Base-by-base conservation (phyloP, 2,329 filamentous ascomycete genomes). In the Bipolaris sorokiniana region DNA sequence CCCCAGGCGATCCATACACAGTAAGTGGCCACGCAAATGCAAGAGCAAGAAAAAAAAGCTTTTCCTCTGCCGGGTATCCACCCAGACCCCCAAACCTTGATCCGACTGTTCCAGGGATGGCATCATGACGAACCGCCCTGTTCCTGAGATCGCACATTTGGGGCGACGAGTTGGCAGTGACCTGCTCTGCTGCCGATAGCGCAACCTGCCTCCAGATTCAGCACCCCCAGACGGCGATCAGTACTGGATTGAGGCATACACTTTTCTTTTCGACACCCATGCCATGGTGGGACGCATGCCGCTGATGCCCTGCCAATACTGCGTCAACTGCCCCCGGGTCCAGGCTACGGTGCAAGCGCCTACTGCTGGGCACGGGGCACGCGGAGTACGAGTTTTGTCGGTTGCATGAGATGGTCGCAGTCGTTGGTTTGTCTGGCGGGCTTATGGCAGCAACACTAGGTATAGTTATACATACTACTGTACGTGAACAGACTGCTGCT, bases 141-240 rank as follows among this genome's bases (percentile, higher is more conserved):
- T 53, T 53, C 52, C 52, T 55, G 52, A 44, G 10, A 49, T 55
- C 33, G 52, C 41, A 33, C 23, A 18, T 28, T 31, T 22, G 47
- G 40, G 47, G 47, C 26, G 47, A 18, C 51, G 54, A 56, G 48
- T 42, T 56, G 54, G 48, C 40, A 55, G 33, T 40, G 16, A 36
- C 18, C 13, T 38, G 18, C 18, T 20, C 15, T 48, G 46, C 36
- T 44, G 46, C 52, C 46, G 52, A 55, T 55, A 51, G 48, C 48
- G 48, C 54, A 51, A 48, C 42, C 54, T 34, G 20, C 47, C 44
- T 57, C 62, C 61, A 41, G 47, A 61, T 64, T 20, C 53, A 65
- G 65, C 44, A 49, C 41, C 64, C 66, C 66, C 60, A 47, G 52
- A 16, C 22, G 61, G 23, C 51, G 64, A 70, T 71, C 68, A 50